Base-by-base conservation (phyloP, 1,139 yeast genomes). In the Pichia inconspicua region DNA sequence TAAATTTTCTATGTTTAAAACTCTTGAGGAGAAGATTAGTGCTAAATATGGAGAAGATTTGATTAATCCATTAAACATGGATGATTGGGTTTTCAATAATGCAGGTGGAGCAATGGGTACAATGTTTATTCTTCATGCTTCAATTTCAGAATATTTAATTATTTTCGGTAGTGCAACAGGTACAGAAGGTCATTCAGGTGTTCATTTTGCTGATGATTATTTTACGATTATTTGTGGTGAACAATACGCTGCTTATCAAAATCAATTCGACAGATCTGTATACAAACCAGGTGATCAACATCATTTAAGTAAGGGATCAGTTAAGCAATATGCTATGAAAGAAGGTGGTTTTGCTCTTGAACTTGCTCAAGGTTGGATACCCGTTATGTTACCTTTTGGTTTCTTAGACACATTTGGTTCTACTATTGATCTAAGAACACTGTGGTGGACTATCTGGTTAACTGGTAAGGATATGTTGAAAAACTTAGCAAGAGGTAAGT, bases 91-190 rank as follows among this genome's bases (percentile, higher is more conserved):
- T 47, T 90, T 82, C 77, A 92, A 90, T 75, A 89, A 88, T 61
- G 98, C 98, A 9, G 98, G 98, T 48, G 96, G 96, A 57, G 97
- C 98, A 48, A 92, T 92, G 98, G 98, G 98, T 28, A 80, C 89
- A 50, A 90, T 92, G 97, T 77, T 87, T 59, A 87, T 94, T 53
- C 72, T 92, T 57, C 98, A 94, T 66, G 97, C 97, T 14, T 90
- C 97, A n/a, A 74, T 94, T 60, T 73, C 94, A 9, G 98, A 92
- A 68, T 94, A 92, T 65, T 71, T 92, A 66, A 90, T 90, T 61
- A 75, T 88, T 63, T 88, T 89, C 57, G 96, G 97, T 48, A 75
- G 92, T 40, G 84, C 95, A 17, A 75, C 84, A 12, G 97, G 97
- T 39, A 89, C 96, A 14, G 97, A 88, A 66, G 98, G 98, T 46